phyloP scores from a whole-genome alignment of 225 moss, liverwort and hornwort genomes.

The Thuidium tamariscinum region DNA sequence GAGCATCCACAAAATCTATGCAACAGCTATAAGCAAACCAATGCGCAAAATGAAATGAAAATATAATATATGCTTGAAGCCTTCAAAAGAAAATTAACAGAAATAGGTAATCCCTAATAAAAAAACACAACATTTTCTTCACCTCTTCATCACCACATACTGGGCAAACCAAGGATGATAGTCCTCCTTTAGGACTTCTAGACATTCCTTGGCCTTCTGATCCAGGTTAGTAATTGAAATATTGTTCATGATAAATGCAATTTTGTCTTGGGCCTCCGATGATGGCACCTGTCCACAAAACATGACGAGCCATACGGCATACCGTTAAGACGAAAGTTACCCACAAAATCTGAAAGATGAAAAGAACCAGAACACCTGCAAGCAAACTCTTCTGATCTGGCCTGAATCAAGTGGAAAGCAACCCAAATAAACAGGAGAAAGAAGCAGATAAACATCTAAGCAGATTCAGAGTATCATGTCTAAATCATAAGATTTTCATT shows the following conservation, averaged over 20 bases:
- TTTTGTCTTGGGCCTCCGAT: constrained; percentile 77
- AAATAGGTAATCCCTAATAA: background rate
- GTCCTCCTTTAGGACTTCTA: constrained; percentile 70
- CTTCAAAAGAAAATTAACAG: background rate
- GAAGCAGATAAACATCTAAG: background rate
- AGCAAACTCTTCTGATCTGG: background rate
- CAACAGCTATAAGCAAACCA: background rate
- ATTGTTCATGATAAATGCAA: constrained; percentile 98
- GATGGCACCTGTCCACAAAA: constrained; percentile 51
- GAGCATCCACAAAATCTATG: background rate
- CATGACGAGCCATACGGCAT: background rate
- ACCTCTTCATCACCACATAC: constrained; percentile 99
- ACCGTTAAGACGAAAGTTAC: background rate
- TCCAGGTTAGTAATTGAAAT: constrained; percentile 88
- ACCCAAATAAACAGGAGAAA: background rate
- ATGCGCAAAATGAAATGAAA: background rate
- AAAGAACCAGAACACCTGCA: background rate
- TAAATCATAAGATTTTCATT: background rate
- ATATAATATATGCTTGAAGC: background rate
- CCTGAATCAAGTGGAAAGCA: background rate
- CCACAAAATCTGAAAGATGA: background rate
- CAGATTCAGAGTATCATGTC: background rate
- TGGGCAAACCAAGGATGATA: constrained; percentile 96
- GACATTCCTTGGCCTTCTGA: constrained; percentile 88
- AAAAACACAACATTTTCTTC: background rate